phyloP scores from a whole-genome alignment of 176 grass and related monocot genomes.

The Olyra latifolia region DNA sequence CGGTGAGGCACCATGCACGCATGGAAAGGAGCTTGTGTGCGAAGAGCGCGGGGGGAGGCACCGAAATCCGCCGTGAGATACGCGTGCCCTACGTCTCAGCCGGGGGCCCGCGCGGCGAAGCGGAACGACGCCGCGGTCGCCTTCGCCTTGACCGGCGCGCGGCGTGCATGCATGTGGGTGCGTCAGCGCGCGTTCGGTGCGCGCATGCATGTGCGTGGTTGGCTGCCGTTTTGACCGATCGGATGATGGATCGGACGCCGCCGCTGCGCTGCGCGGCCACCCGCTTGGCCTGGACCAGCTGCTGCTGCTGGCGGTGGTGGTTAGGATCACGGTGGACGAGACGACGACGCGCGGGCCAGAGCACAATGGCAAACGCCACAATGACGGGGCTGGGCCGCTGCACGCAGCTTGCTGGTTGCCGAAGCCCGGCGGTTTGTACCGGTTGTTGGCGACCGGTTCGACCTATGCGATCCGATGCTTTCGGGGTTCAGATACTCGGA shows the following conservation, averaged over 20 bases:
- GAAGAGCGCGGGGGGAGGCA: background rate
- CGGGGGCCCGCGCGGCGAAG: background rate
- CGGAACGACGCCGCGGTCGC: too few species aligned
- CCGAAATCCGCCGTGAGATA: conserved; percentile 38
- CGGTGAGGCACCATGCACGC: too few species aligned
- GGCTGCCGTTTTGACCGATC: conserved; percentile 16
- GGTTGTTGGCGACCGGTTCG: conserved; percentile 6
- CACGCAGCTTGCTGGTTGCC: too few species aligned
- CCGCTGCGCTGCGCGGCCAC: too few species aligned
- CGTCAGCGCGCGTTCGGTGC: conserved; percentile 30
- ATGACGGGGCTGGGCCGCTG: too few species aligned
- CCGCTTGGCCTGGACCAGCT: too few species aligned
- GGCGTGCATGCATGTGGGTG: conserved; percentile 28
- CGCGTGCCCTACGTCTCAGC: conserved; percentile 22
- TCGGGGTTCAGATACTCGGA: background rate
- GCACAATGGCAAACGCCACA: too few species aligned
- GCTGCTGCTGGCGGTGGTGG: too few species aligned
- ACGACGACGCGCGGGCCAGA: too few species aligned
- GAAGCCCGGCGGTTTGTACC: background rate
- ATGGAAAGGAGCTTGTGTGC: conserved; percentile 28
- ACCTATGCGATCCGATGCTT: background rate
- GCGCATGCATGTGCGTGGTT: conserved; percentile 16
- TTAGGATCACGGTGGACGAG: too few species aligned
- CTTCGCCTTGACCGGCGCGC: background rate
- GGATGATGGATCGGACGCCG: conserved; percentile 5